Base-by-base conservation (phyloP, 768 basidiomycete genomes). In the Dentipellis sp. region DNA sequence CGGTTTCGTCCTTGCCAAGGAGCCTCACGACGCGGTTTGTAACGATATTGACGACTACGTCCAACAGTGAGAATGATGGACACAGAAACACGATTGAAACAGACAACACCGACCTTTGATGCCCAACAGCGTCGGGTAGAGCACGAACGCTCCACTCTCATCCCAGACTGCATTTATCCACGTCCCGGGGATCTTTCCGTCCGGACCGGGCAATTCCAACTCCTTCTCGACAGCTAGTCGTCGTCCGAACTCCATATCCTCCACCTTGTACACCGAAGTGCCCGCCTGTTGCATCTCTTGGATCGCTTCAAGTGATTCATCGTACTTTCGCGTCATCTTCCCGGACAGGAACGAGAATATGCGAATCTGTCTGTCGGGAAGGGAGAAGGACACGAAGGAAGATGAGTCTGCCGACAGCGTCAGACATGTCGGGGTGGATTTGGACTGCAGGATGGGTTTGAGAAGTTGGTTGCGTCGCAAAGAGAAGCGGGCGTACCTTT, bases 221-320 rank as follows among this genome's bases (percentile, higher is more conserved):
- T 98, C 97, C 59, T 90, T 78, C 69, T 99, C 97, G 34, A 86
- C 76, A 3, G 95, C 95, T 59, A 98, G 74, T n/a, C 95, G 79
- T 56, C 95, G 77, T n/a, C 95, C 94, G 65, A 99, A 97, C 69
- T 99, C 97, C 97, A 99, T 99, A 71, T 97, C 94, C 54, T 99
- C 97, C 16, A 98, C 83, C 63, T 83, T 87, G 71, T 88, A 91
- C 17, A 91, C 80, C 0, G 91, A 88, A 4, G 97, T 97, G 1
- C 94, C 95, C 1, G 94, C 94, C 68, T 98, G 97, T 68, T 99
- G 97, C 94, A 99, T 97, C 69, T 97, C 94, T 67, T 95, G 91
- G 39, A 94, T 89, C 0, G 97, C 94, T 29, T 80, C 73, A 6
- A 98, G 77, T 0, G 90, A 92, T 70, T 99, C 97, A 59, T 99